phyloP scores from a whole-genome alignment of 2,329 filamentous ascomycete species.

The Zasmidium angulare region DNA sequence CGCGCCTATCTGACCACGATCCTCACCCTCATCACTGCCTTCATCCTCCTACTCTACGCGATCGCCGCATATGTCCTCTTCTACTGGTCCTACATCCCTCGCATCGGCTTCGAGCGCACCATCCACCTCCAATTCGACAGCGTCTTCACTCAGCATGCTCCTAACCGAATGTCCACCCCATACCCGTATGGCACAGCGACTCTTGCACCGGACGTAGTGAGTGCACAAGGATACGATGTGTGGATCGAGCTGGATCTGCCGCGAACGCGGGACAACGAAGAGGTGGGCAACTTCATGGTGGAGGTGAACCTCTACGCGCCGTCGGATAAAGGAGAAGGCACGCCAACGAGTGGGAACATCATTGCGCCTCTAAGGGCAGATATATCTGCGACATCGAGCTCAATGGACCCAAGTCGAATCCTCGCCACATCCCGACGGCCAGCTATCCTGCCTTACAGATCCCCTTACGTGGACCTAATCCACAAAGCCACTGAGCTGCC shows the following conservation, averaged over 20 bases:
- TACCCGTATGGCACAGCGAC: slow-evolving; percentile 54
- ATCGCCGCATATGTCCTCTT: slow-evolving; percentile 64
- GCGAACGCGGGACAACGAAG: slow-evolving; percentile 71
- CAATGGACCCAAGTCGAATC: slow-evolving; percentile 22
- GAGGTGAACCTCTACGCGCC: slow-evolving; percentile 65
- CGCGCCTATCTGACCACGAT: slow-evolving; percentile 63
- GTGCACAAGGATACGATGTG: slow-evolving; percentile 82
- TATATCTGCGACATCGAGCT: slow-evolving; percentile 15
- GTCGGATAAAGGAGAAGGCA: slow-evolving; percentile 29
- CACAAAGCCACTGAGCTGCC: slow-evolving; percentile 64
- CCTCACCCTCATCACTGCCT: slow-evolving; percentile 54
- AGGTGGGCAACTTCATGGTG: slow-evolving; percentile 92
- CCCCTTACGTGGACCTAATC: slow-evolving; percentile 64
- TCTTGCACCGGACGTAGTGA: slow-evolving; percentile 57
- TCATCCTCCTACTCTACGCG: slow-evolving; percentile 58
- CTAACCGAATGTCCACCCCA: slow-evolving; percentile 15
- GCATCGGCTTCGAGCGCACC: slow-evolving; percentile 60
- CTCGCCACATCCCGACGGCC: slow-evolving; percentile 64
- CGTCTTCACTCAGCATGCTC: slow-evolving; percentile 25
- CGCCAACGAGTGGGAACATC: not conserved
- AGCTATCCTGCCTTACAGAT: slow-evolving; percentile 76
- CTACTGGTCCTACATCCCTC: slow-evolving; percentile 68
- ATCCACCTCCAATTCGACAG: slow-evolving; percentile 68
- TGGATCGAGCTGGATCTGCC: slow-evolving; percentile 73
- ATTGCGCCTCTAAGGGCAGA: slow-evolving; percentile 21